Evolutionary conservation across 106 monocot species (phyloP), one percentile per base, ranked within the genome.

Genomic region (Dendrobium chrysotoxum): DNA sequence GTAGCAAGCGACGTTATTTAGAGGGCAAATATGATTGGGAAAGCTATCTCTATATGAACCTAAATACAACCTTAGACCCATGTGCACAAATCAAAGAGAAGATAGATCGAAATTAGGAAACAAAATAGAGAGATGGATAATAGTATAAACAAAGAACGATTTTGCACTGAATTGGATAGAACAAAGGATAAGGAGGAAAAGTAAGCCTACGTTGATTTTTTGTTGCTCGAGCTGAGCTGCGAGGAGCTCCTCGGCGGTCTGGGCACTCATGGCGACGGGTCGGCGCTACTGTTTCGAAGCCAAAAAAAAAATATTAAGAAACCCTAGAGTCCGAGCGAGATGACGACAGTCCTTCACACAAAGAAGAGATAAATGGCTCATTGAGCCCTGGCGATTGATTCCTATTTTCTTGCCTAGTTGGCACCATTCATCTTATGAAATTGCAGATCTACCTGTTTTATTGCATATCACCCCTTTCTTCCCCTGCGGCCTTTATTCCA

Each of bases 171-270:
- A 38, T 15, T 15, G 42, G 7, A 75, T 28, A 5, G 25, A 76
- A 47, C 45, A 21, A n/a, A 13, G 30, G 31, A 31, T 3, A 28
- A 15, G 70, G 28, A 28, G 28, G 10, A 67, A 28, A 10, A 10
- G 13, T 25, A 75, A 41, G 20, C 85, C 81, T 79, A 92, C 95
- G 44, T 89, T 84, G 83, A 95, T 87, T 82, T 89, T 89, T 81
- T 94, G 89, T 81, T 94, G 91, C 86, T 90, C 89, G 47, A 94
- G 85, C 53, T 86, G 94, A 50, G 86, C 86, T 58, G 94, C 89
- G 81, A 94, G 91, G 57, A 93, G 91, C 80, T 94, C 94, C 75
- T 94, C 89, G 53, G 84, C 88, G 30, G 89, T 88, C 45, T 87
- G 88, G 26, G 87, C 83, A 73, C 87, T 89, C 94, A 91, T 89